Evolutionary conservation across 164 flowering plant genomes (phyloP).

Genomic region (Macadamia tetraphylla): DNA sequence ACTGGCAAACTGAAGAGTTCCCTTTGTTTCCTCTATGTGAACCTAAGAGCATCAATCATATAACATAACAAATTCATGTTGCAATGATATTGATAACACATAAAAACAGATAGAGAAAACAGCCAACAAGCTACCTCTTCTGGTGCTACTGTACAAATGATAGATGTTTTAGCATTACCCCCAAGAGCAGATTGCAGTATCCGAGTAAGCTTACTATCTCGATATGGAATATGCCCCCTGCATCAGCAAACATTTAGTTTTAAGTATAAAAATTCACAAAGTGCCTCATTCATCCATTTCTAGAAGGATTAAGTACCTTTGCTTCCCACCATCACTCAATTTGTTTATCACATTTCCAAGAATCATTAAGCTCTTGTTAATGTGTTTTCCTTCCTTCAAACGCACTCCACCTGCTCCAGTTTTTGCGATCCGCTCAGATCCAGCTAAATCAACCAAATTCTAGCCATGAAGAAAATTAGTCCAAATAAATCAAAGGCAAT

Average conservation of each 20-base stretch:
- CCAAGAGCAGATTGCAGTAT: conserved; percentile 98
- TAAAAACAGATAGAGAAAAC: neutral
- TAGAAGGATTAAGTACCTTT: conserved; percentile 44
- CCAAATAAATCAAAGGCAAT: neutral
- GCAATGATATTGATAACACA: too few species aligned
- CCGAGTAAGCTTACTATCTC: conserved; percentile 94
- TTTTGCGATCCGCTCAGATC: conserved; percentile 93
- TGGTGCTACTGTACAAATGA: conserved; percentile 93
- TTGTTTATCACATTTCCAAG: conserved; percentile 97
- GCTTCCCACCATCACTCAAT: conserved; percentile 84
- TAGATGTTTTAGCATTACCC: conserved; percentile 97
- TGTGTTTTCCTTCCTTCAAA: conserved; percentile 92
- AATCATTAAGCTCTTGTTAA: conserved; percentile 91
- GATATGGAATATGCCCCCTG: conserved; percentile 97
- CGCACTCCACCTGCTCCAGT: conserved; percentile 97
- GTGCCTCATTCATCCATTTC: neutral
- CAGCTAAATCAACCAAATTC: conserved; percentile 98
- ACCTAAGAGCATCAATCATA: conserved; percentile 30
- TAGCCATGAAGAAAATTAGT: conserved; percentile 12
- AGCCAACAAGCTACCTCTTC: conserved; percentile 60
- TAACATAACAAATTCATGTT: neutral
- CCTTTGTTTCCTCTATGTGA: conserved; percentile 92
- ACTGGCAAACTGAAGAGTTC: conserved; percentile 97
- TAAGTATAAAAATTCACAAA: conserved; percentile 4
- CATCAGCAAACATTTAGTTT: conserved; percentile 8